Base-by-base conservation (phyloP, 805 yeast genomes). In the Yarrowia sp. region DNA sequence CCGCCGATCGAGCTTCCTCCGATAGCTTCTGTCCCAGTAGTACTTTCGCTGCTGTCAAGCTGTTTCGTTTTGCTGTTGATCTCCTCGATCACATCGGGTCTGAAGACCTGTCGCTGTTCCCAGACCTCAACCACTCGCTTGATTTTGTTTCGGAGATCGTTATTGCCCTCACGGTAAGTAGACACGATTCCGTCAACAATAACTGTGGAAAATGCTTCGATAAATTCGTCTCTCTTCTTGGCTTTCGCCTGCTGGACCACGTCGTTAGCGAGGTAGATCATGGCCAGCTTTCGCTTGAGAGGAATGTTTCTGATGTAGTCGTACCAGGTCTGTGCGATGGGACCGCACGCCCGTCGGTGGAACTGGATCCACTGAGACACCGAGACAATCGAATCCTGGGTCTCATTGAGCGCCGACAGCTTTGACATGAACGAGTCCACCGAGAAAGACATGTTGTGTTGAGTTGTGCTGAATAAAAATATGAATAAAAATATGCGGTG, bases 191-290 rank as follows among this genome's bases (percentile, higher is more conserved):
- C 77, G 14, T 67, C 74, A 3, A 79, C 77, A n/a, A 79, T 66
- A 22, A 73, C 69, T 1, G 73, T 71, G 12, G 83, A 80, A 74
- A 89, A 90, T 2, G 84, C 86, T 9, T 74, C 76, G 3, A 87
- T 74, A 68, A 87, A 86, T 54, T 84, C 89, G 4, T 77, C 76
- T 70, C 82, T 84, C 66, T 82, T 80, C 69, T 85, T 84, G 35
- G 87, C 85, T 66, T 86, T 80, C 3, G 92, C 84, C 72, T 88
- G 88, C 74, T 90, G 97, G 1, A 90, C 87, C 22, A 90, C 86
- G 68, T 90, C 97, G 73, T 90, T 90, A 61, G 88, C 87, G 14
- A 90, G 77, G 71, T 90, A 90, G 24, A 90, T 79, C 65, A 88
- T 75, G 1, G 87, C 80, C 61, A 87, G 78, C 66, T 80, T 82